Evolutionary conservation across 2,329 filamentous ascomycete species (phyloP).

Genomic region (Cadophora sp.): DNA sequence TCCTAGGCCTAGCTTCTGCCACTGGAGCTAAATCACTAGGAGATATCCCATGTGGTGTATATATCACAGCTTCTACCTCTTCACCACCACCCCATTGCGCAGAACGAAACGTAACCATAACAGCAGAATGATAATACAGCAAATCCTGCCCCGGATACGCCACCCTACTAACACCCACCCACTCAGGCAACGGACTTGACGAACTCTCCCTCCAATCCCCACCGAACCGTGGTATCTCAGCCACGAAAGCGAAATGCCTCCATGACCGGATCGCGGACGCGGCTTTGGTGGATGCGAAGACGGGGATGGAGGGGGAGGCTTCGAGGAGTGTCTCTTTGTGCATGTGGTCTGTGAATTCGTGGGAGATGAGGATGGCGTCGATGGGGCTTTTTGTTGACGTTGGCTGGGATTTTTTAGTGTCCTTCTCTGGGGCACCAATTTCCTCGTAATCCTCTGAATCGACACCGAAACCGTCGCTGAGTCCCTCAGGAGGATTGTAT

Average conservation of each 20-base stretch:
- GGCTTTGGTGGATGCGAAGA: slow-evolving; percentile 66
- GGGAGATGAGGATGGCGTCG: slow-evolving; percentile 65
- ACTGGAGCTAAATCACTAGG: slow-evolving; percentile 54
- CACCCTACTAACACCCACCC: slow-evolving; percentile 67
- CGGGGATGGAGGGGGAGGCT: slow-evolving; percentile 58
- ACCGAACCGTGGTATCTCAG: slow-evolving; percentile 41
- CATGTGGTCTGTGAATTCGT: slow-evolving; percentile 73
- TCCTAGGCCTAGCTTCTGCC: slow-evolving; percentile 50
- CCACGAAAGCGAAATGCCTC: slow-evolving; percentile 65
- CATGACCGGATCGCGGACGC: slow-evolving; percentile 62
- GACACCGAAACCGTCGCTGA: background rate
- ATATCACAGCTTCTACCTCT: slow-evolving; percentile 62
- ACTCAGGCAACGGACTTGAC: slow-evolving; percentile 55
- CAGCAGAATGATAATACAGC: slow-evolving; percentile 66
- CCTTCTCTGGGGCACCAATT: slow-evolving; percentile 26
- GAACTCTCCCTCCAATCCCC: slow-evolving; percentile 44
- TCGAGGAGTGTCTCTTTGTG: slow-evolving; percentile 66
- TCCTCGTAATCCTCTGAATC: background rate
- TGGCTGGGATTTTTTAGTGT: slow-evolving; percentile 2
- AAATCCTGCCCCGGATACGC: slow-evolving; percentile 57
- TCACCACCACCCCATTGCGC: background rate
- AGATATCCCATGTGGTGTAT: slow-evolving; percentile 68
- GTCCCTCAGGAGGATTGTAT: background rate
- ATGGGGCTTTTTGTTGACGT: slow-evolving; percentile 49
- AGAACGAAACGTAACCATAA: slow-evolving; percentile 61